Base-by-base conservation (phyloP, 1,139 yeast species). In the Geotrichum aggregatum region DNA sequence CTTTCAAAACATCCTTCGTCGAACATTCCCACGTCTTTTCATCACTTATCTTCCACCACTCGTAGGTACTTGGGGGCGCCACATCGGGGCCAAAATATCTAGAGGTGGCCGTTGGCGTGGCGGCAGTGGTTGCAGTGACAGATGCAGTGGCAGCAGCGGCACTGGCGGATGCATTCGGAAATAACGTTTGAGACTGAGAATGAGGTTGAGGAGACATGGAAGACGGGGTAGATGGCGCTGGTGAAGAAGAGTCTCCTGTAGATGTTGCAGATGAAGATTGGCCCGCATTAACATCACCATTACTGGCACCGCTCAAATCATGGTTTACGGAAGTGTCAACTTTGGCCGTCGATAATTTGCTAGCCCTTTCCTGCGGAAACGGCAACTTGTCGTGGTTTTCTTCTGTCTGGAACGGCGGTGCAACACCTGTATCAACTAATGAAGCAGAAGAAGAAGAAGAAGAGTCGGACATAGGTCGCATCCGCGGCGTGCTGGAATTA, bases 41-140 rank as follows among this genome's bases (percentile, higher is more conserved):
- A 67, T 91, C 98, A 58, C 94, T 87, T 28, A 89, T 80, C 61
- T 87, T 77, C 98, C 98, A 91, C 72, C 80, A 91, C 16, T 77
- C 75, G 55, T 79, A 80, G 6, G 75, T 38, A 33, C 41, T 44
- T 24, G 50, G 53, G n/a, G 55, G 52, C 13, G 54, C 48, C 48
- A 55, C 55, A 31, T 52, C 54, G 5, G 36, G 42, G 21, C 54
- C 54, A 39, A 34, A 45, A 13, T 22, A 30, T 13, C 13, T 28
- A 28, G 42, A 26, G 2, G 42, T 19, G 28, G 42, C 42, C 2
- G 44, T 39, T 10, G 49, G 42, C 8, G 28, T 24, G 16, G 48
- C 8, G 16, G 48, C 26, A 16, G 44, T 30, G 40, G 42, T 41
- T 21, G 44, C 3, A 38, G 47, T 2, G 35, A 33, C 34, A n/a